These are phyloP conservation scores for Raffaelea arxii DNA, from an alignment of 2,329 filamentous ascomycete species.

Conservation along the genomic window DNA sequence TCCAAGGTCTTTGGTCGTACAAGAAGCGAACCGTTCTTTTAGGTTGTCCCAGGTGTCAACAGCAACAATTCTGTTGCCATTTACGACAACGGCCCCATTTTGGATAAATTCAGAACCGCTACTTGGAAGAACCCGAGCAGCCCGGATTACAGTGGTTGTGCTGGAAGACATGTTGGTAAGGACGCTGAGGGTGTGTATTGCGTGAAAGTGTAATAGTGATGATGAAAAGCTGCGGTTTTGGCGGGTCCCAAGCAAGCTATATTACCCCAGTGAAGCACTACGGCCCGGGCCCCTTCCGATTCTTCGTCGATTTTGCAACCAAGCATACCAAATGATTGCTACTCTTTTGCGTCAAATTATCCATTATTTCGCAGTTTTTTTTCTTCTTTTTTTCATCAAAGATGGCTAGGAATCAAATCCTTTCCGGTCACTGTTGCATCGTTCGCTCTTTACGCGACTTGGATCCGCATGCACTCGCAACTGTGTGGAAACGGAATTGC, in stretches of 20 bases:
- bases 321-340: too few species aligned
- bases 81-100: conserved; percentile 8
- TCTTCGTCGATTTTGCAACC: too few species aligned
- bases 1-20: conserved; percentile 5
- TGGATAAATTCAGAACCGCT: conserved; percentile 6
- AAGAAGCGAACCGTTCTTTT: background rate
- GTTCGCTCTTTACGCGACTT: background rate
- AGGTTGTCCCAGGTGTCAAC: conserved; percentile 6
- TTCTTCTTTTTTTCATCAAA: too few species aligned
- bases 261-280: background rate
- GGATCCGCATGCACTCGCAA: background rate
- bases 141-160: conserved; percentile 4
- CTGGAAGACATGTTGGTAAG: too few species aligned
- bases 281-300: too few species aligned
- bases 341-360: too few species aligned
- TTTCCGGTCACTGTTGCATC: too few species aligned
- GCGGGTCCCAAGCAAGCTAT: background rate
- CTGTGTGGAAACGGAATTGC: background rate
- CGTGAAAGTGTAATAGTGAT: background rate
- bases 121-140: conserved; percentile 6
- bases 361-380: too few species aligned
- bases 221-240: background rate
- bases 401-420: too few species aligned
- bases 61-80: conserved; percentile 2
- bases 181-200: background rate